These are phyloP conservation scores for Ailanthus altissimus DNA, from an alignment of 345 rosid genomes.

Conservation along the genomic window DNA sequence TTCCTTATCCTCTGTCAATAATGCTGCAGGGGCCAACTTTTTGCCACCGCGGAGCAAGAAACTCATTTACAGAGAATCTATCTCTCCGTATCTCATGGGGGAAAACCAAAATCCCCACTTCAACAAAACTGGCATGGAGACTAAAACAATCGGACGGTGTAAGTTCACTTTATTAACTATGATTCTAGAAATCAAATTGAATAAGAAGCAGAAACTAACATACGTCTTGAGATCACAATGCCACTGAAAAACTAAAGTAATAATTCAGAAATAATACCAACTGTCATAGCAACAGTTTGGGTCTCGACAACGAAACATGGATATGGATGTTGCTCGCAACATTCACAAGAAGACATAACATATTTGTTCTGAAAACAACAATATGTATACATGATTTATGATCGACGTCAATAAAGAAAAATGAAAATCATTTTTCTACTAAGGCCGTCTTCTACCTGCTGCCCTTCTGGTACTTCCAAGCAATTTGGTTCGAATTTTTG, in stretches of 20 bases:
- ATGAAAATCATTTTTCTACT: no score
- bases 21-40: background rate
- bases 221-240: background rate
- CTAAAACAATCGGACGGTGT: background rate
- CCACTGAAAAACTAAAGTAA: background rate
- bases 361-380: no score
- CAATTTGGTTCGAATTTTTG: no score
- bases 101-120: conserved; percentile 10
- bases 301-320: background rate
- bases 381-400: no score
- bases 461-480: no score
- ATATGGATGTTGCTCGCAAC: no score
- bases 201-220: background rate
- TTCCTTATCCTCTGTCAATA: no score
- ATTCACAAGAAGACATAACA: no score
- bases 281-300: background rate
- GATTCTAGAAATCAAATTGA: background rate
- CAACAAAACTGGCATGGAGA: background rate
- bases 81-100: conserved; percentile 3
- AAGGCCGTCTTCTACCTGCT: no score
- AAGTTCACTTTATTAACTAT: background rate
- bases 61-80: conserved; percentile 5
- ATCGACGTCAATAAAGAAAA: no score
- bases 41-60: conserved; percentile 12
- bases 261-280: background rate